Base-by-base conservation (phyloP, 768 basidiomycete species). In the Fomitopsis pulvina region DNA sequence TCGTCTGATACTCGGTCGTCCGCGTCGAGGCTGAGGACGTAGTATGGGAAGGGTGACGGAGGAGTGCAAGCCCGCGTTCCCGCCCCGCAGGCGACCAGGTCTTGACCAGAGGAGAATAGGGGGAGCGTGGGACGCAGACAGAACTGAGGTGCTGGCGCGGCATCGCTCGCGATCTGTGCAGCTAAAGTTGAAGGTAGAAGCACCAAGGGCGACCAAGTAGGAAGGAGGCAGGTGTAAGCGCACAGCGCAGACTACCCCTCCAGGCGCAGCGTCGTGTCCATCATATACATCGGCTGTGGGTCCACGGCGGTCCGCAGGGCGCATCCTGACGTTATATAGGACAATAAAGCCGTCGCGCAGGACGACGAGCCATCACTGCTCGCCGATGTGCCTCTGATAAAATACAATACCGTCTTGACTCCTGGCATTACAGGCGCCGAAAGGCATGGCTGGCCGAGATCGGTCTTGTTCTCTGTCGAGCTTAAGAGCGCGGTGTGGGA, bases 141-240 rank as follows among this genome's bases (percentile, higher is more conserved):
- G 47, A 38, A 38, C n/a, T 18, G 38, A 48, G 37, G 20, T 16
- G 34, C 47, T 39, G 47, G 24, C 47, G 20, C 22, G 47, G 21
- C 47, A 48, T 48, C 8, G 18, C 14, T 37, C 34, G 34, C 34
- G 34, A n/a, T 37, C 6, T 27, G 24, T n/a, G 47, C 26, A 24
- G 24, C 5, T 39, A 12, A 32, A n/a, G 21, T 20, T 22, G 40
- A 16, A 25, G 20, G 47, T 32, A 32, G 30, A 48, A 32, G 12
- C 14, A 6, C 47, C 24, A 38, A 48, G 38, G 21, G 20, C 8
- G 38, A 48, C 47, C 16, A 48, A 32, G 30, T 48, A 48, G 47
- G 47, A 48, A 48, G 47, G 47, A 48, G 24, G 18, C 45, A 46
- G 29, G 41, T 29, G 30, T 40, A 39, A 48, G 47, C 47, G 47